Base-by-base conservation (phyloP, 2,329 filamentous ascomycete species). In the Dryadomyces quercus-mongolicae region DNA sequence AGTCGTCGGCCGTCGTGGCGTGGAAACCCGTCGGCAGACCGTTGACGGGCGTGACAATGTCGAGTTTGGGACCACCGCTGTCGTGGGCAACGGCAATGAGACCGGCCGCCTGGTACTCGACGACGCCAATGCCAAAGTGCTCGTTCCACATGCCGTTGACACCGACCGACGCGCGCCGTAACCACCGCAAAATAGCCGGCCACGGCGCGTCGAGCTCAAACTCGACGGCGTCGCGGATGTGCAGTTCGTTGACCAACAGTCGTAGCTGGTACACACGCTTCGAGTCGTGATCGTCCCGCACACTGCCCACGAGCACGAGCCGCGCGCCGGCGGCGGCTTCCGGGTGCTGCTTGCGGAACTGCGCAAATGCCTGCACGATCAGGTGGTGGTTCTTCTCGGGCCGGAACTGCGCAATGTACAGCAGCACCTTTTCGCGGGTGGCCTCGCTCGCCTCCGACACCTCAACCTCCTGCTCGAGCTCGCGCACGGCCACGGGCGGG, bases 111-210 rank as follows among this genome's bases (percentile, higher is more conserved):
- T 97, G 91, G 66, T 97, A 98, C 73, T 98, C 93, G 44, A 98
- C 93, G 16, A 97, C 91, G 1, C 93, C 93, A 56, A 98, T 98
- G 21, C 93, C 93, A 66, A 98, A 98, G 68, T 98, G 93, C 71
- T 98, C 93, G 67, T 96, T 97, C 92, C 93, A 98, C 93, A 98
- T 98, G 64, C 87, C 89, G 62, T 98, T 98, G 34, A 95, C 90
- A 51, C 93, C 93, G 1, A 98, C 80, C 18, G 82, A 92, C 4
- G 86, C 84, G 58, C 75, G 82, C 53, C 81, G 74, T 57, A 97
- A 74, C 80, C 88, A 90, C 36, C 86, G 78, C 10, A 96, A 74
- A 53, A 98, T 88, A 61, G 89, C 81, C 3, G 86, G 82, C 90
- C 92, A 98, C 25, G 86, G 82, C 0, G 89, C 91, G 66, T 98